Evolutionary conservation across 257 asterid genomes (phyloP).

Genomic region (Nicotiana undulata): DNA sequence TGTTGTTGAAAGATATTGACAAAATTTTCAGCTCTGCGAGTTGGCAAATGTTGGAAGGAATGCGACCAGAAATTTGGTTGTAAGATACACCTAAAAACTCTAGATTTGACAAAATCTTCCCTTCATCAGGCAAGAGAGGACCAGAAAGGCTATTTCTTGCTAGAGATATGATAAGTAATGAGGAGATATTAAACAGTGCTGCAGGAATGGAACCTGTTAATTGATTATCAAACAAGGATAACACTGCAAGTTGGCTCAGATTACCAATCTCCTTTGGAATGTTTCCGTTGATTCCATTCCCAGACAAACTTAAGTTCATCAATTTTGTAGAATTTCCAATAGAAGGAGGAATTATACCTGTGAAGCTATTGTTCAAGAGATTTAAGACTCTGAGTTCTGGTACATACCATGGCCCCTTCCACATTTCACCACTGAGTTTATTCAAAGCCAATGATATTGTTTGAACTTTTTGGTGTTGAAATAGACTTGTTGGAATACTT

Average conservation of each 20-base stretch:
- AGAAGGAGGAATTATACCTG: neutral
- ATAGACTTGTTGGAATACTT: slow-evolving; percentile 6
- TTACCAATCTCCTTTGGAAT: slow-evolving; percentile 15
- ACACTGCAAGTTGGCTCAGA: neutral
- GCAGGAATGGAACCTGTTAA: slow-evolving; percentile 28
- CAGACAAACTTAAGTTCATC: neutral
- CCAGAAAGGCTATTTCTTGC: slow-evolving; percentile 26
- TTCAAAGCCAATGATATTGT: slow-evolving; percentile 12
- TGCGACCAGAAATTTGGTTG: slow-evolving; percentile 15
- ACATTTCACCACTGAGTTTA: slow-evolving; percentile 11
- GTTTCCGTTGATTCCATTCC: slow-evolving; percentile 6
- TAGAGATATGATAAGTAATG: slow-evolving; percentile 6
- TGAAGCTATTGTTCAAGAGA: slow-evolving; percentile 6
- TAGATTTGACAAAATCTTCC: neutral
- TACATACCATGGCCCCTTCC: slow-evolving; percentile 8
- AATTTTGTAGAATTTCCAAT: neutral
- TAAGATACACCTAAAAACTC: slow-evolving; percentile 14
- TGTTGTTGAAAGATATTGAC: slow-evolving; percentile 15
- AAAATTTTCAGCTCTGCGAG: slow-evolving; percentile 7
- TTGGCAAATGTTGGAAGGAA: slow-evolving; percentile 22
- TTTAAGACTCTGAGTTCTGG: slow-evolving; percentile 13
- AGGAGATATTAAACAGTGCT: slow-evolving; percentile 23
- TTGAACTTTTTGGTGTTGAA: slow-evolving; percentile 8
- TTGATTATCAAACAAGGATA: slow-evolving; percentile 4
- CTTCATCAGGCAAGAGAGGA: slow-evolving; percentile 3